Base-by-base conservation (phyloP, 768 basidiomycete genomes). In the Candolleomyces efflorescens region DNA sequence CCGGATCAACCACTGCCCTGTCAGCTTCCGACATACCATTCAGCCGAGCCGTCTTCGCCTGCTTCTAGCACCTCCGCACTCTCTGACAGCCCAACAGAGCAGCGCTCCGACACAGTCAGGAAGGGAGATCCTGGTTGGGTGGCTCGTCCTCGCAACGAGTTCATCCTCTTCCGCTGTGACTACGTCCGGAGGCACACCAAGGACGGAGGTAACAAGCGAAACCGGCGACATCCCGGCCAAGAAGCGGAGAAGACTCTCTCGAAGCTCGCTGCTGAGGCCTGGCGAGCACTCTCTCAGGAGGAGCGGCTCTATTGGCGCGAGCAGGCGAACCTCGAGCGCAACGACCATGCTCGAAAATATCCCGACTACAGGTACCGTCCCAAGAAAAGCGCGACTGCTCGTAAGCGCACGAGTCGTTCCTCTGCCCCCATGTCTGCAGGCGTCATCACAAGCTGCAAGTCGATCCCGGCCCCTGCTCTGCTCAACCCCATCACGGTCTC, bases 261-360 rank as follows among this genome's bases (percentile, higher is more conserved):
- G n/a, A 87, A 87, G 63, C 80, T 88, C 48, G 91, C 90, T 0
- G 86, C 82, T 0, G 85, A 86, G 53, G 85, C 87, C 27, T 94
- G 92, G 92, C 78, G 77, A 39, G 73, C 78, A 57, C 76, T 92
- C 13, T 60, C 80, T 0, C 56, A 64, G 0, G 74, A 76, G 44
- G 81, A 83, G 55, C 81, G 72, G 60, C 67, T 78, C 17, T 73
- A 68, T 55, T 90, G 76, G 75, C 78, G 79, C 63, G 63, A 67
- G 7, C 73, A 79, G n/a, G 86, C 88, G 1, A 78, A 79, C 41
- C 61, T 68, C 58, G 85, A 86, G 73, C 79, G 79, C 56, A 74
- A 74, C 52, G 79, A 82, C 57, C 88, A 90, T 57, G 78, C 79
- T 9, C 73, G 75, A 13, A 67, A 73, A 53, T 74, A 89, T 61